Base-by-base conservation (phyloP, 768 basidiomycete genomes). In the Lactarius sanguifluus region DNA sequence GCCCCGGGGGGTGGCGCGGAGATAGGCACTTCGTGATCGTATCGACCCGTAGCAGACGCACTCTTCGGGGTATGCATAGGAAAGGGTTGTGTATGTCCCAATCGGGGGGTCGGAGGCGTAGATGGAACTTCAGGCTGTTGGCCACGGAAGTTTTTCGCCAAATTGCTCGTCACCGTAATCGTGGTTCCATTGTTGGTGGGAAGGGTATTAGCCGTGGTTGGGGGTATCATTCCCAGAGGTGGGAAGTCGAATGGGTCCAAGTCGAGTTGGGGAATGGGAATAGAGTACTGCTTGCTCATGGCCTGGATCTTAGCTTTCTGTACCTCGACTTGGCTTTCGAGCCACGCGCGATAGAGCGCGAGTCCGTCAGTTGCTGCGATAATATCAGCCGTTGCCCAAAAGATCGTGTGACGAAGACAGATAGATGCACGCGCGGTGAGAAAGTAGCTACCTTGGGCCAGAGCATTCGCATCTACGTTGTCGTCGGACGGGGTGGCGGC, bases 251-350 rank as follows among this genome's bases (percentile, higher is more conserved):
- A 59, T 1, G 57, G 8, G 18, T 63, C 54, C 40, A 15, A n/a
- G 16, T 64, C 58, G 6, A 67, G 62, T 34, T 67, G 43, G 8
- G 57, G 66, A 28, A 67, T 23, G 15, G 66, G 66, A 13, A 67
- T 59, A n/a, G 57, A 54, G 43, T 28, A 64, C 13, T 56, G 20
- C 5, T 25, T 36, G 58, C 66, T 59, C 66, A 67, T 67, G 1
- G 50, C 57, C 20, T 32, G 40, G 20, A 67, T 59, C 28, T 9
- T 67, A 5, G 62, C 62, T 41, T 59, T 64, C 43, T 67, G 66
- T 4, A 16, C 52, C 25, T 34, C 32, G 30, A 67, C 25, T 30
- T 59, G 57, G 13, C 32, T 28, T 20, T 60, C 30, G 25, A 67
- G 41, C 66, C 62, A 64, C 16, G 25, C 28, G 18, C 52, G 62